phyloP scores from a whole-genome alignment of 176 grass and related monocot species.

The Musa schizocarpa region DNA sequence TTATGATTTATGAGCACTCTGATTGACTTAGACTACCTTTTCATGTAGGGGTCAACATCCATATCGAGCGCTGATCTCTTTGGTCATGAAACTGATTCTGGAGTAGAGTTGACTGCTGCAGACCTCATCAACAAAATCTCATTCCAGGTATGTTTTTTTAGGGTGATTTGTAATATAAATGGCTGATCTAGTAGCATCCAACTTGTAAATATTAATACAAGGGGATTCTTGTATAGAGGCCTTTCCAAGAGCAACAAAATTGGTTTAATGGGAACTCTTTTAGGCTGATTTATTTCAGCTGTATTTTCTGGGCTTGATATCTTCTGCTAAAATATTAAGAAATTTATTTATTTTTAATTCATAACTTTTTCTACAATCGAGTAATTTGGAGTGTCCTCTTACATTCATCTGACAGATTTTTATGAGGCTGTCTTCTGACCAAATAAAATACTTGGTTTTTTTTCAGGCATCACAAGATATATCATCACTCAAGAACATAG shows the following conservation, averaged over 20 bases:
- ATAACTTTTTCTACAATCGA: too few relatives aligned
- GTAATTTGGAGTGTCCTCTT: too few relatives aligned
- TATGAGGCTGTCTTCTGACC: too few relatives aligned
- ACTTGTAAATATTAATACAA: not conserved
- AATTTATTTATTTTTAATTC: too few relatives aligned
- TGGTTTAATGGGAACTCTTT: too few relatives aligned
- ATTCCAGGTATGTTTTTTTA: conserved; percentile 57
- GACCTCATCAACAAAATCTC: conserved; percentile 82
- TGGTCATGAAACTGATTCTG: conserved; percentile 42
- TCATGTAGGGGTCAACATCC: conserved; percentile 55
- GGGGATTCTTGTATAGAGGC: too few relatives aligned
- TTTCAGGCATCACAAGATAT: conserved; percentile 81
- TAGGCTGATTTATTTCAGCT: too few relatives aligned
- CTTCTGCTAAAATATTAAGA: too few relatives aligned
- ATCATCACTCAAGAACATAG: conserved; percentile 83
- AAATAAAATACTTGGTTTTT: not conserved
- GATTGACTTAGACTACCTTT: not conserved
- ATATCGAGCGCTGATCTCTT: conserved; percentile 98
- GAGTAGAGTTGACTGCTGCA: conserved; percentile 50
- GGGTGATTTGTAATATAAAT: not conserved
- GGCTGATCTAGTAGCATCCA: not conserved
- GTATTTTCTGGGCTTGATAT: too few relatives aligned
- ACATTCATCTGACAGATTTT: too few relatives aligned
- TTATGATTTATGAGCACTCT: too few relatives aligned
- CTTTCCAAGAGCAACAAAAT: too few relatives aligned